These are phyloP conservation scores for Fusarium falciforme DNA, from an alignment of 2,329 filamentous ascomycete genomes.

Conservation along the genomic window DNA sequence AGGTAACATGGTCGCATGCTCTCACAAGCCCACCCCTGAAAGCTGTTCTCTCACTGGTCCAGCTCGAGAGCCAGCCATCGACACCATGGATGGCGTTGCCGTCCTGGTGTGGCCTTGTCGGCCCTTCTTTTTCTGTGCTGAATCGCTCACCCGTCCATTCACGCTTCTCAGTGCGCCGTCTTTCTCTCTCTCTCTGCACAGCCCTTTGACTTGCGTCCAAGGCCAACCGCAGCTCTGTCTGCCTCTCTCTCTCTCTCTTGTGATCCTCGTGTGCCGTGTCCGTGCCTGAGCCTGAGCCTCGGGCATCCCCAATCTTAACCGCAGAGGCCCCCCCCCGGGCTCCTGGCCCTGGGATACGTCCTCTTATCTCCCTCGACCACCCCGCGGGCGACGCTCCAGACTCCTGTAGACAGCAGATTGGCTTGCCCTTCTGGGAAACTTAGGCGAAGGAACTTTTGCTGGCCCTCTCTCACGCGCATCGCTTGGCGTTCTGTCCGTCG, in stretches of 20 bases:
- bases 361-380: constrained; percentile 44
- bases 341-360: constrained; percentile 29
- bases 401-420: constrained; percentile 46
- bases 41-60: constrained; percentile 43
- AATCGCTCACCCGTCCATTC: constrained; percentile 22
- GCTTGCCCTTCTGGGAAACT: constrained; percentile 51
- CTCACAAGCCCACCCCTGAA: constrained; percentile 45
- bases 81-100: constrained; percentile 36
- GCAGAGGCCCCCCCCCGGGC: constrained; percentile 9
- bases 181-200: constrained; percentile 16
- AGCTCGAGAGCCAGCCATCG: constrained; percentile 21
- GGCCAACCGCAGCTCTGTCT: background rate
- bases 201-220: background rate
- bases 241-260: background rate
- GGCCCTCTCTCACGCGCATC: constrained; percentile 49
- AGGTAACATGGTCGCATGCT: constrained; percentile 50
- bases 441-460: constrained; percentile 57
- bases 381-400: constrained; percentile 40
- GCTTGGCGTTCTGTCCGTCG: constrained; percentile 47
- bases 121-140: constrained; percentile 39
- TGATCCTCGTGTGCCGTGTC: background rate
- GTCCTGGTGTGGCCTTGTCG: constrained; percentile 36
- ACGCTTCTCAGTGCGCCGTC: background rate
- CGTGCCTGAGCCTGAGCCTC: constrained; percentile 23
- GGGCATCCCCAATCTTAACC: constrained; percentile 12